phyloP scores from a whole-genome alignment of 2,329 filamentous ascomycete species.

The Aspergillus uvarum region DNA sequence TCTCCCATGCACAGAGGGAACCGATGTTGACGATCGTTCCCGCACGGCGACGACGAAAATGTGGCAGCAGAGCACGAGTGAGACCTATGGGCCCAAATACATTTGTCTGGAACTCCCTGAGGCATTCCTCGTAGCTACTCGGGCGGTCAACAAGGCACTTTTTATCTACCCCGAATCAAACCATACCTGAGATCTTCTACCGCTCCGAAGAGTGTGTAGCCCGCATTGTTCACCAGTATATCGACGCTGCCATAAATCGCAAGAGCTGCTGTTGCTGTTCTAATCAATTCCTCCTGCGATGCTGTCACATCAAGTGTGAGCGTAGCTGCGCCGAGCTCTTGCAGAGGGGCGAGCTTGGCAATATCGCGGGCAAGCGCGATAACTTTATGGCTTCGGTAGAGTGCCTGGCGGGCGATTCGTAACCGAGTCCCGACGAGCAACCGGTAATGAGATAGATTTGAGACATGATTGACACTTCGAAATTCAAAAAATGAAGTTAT shows the following conservation, averaged over 20 bases:
- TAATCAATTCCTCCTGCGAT: conserved; percentile 17
- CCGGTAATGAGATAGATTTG: conserved; percentile 40
- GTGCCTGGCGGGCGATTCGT: conserved; percentile 24
- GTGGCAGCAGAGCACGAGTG: conserved; percentile 38
- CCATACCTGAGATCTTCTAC: conserved; percentile 26
- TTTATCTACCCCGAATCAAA: not conserved
- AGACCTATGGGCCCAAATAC: conserved; percentile 40
- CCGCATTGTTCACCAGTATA: conserved; percentile 39
- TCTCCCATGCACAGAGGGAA: conserved; percentile 33
- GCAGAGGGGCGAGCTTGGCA: conserved; percentile 26
- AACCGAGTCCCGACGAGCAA: conserved; percentile 36
- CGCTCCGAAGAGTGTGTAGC: conserved; percentile 27
- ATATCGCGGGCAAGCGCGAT: conserved; percentile 37
- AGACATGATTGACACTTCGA: conserved; percentile 3
- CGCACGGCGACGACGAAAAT: conserved; percentile 32
- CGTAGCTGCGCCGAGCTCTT: conserved; percentile 25
- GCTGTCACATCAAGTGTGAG: conserved; percentile 29
- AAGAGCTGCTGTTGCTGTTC: conserved; percentile 20
- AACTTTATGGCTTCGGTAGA: conserved; percentile 34
- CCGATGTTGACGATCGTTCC: conserved; percentile 41
- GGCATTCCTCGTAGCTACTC: conserved; percentile 21
- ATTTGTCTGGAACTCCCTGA: conserved; percentile 39
- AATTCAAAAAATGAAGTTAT: not conserved
- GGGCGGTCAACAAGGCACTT: not conserved
- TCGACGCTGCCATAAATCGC: conserved; percentile 29